Base-by-base conservation (phyloP, 768 basidiomycete species). In the Trametopsis cervina region DNA sequence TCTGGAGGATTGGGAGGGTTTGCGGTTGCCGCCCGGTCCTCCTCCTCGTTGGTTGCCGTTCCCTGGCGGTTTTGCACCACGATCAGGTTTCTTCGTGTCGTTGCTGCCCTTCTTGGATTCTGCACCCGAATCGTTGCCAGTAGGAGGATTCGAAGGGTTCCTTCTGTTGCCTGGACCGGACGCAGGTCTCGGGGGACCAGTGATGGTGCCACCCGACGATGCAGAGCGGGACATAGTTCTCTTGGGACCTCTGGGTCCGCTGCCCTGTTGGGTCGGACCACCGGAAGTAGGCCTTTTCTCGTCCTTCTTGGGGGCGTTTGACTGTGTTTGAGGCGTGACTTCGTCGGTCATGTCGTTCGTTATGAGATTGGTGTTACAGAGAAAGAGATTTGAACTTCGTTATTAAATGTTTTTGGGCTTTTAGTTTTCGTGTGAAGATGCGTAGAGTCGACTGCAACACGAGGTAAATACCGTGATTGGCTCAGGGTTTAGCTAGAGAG, bases 281-380 rank as follows among this genome's bases (percentile, higher is more conserved):
- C 57, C 57, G 23, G 71, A 63, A 55, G 71, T 57, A 50, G 74
- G 67, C 71, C 80, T 87, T 75, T 77, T 87, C 65, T 86, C 85
- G 61, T 89, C 86, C 71, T 76, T 85, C 76, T 75, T 85, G 52
- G 69, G 63, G 47, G 70, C 68, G 61, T 70, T 61, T 48, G 60
- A 67, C 49, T 64, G 69, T 42, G 62, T 60, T 67, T 77, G 80
- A 61, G 76, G 72, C 66, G 73, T 74, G 62, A 74, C 70, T 74
- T 87, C 81, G 76, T 90, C 88, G 66, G 84, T 86, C 88, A 90
- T 90, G 68, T 82, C 79, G 83, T 79, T 86, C 84, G 82, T 89
- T 75, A 80, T 64, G 74, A 63, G 57, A 56, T 49, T 51, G 47
- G 47, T 51, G 51, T 42, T 55, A 54, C 49, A 49, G 29, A 33